Percentiles rank a stretch among this genome's conserved stretches.
These are phyloP conservation scores for Malassezia psittaci DNA, from an alignment of 1,284 basidiomycete genomes.

Conservation along the genomic window DNA sequence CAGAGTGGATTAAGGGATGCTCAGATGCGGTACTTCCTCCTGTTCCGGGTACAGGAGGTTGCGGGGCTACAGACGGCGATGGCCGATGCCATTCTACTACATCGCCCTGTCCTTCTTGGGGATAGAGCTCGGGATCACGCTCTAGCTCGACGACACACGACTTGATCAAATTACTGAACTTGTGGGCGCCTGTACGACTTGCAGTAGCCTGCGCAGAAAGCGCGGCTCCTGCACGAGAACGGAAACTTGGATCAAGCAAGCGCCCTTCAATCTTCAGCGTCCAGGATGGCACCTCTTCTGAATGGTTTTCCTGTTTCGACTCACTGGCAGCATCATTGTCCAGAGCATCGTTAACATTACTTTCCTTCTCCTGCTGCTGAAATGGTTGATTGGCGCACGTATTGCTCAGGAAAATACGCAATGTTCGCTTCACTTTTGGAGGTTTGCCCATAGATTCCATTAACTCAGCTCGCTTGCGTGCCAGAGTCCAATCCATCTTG, in stretches of 20 bases:
- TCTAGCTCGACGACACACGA: constrained; percentile 76
- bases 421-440: constrained; percentile 59
- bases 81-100: constrained; percentile 51
- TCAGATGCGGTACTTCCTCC: constrained; percentile 35
- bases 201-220: constrained; percentile 37
- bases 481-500: constrained; percentile 88
- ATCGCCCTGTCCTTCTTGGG: constrained; percentile 50
- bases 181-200: constrained; percentile 48
- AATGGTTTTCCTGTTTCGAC: constrained; percentile 18
- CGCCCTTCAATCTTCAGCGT: constrained; percentile 78
- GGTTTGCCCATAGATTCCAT: constrained; percentile 45
- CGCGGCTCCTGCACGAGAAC: constrained; percentile 35
- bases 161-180: constrained; percentile 78
- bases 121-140: constrained; percentile 68
- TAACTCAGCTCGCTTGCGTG: constrained; percentile 73
- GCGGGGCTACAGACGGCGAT: constrained; percentile 40
- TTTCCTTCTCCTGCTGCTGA: constrained; percentile 32
- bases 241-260: constrained; percentile 54
- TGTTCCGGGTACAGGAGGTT: constrained; percentile 33
- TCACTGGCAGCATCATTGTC: constrained; percentile 9
- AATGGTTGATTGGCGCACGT: constrained; percentile 66
- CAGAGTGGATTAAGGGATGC: constrained; percentile 28
- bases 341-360: constrained; percentile 21
- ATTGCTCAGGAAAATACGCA: constrained; percentile 80
- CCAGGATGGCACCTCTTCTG: constrained; percentile 64